Base-by-base conservation (phyloP, 768 basidiomycete species). In the Lactifluus subvellereus region DNA sequence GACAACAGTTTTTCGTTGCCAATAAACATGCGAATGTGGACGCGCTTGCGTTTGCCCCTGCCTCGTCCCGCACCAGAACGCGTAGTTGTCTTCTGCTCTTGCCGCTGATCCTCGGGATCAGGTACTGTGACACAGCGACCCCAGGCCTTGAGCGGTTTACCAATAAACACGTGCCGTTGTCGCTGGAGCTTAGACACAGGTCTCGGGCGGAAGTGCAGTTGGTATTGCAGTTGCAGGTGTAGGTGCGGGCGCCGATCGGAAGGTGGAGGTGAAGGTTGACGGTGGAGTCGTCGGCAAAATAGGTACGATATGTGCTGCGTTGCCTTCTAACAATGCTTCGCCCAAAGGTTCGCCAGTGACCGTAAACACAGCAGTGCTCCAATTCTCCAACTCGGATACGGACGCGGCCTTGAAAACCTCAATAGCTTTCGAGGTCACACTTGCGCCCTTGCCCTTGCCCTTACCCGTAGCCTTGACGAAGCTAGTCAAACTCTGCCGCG, bases 71-170 rank as follows among this genome's bases (percentile, higher is more conserved):
- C 27, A 16, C 38, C 32, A 7, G 7, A 16, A 18, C 50, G 30
- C 30, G 38, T 51, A 33, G 11, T 53, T 1, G 20, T 22, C 37
- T 32, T 49, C 45, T 27, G 27, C 27, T n/a, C 48, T 3, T n/a
- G 6, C 43, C 40, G 20, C 5, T 37, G 27, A 27, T 27, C 48
- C 13, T 58, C 42, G 0, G 51, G 62, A 58, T 63, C 62, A 4
- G 58, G 58, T 3, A 60, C 14, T 1, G 13, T 11, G 11, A 64
- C 48, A 22, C 51, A 9, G 16, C 54, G 54, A 35, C 58, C 63
- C 63, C 63, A 60, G 8, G 58, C 10, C 48, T 50, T 51, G 22
- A 9, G 64, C 37, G 40, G 50, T 57, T 62, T 53, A 13, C 60
- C 54, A 2, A 62, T 57, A 8, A 57, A 61, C 6, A 30, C 37